Base-by-base conservation (phyloP, 2,329 filamentous ascomycete species). In the Plectosphaerella cucumerina region DNA sequence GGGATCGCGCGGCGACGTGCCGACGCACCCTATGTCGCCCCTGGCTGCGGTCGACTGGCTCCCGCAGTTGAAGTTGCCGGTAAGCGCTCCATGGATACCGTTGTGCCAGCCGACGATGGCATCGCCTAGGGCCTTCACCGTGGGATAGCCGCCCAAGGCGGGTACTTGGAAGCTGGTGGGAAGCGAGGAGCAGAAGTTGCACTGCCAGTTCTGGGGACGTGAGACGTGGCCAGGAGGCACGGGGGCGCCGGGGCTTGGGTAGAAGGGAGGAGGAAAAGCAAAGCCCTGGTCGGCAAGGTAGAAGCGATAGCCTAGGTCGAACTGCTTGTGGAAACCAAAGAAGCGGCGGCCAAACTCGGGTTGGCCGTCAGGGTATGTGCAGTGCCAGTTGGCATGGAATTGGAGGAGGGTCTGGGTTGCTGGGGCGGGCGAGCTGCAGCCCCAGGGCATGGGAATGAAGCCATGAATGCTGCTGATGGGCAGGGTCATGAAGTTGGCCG, bases 321-420 rank as follows among this genome's bases (percentile, higher is more conserved):
- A 44, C n/a, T 44, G 42, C 23, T 44, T 44, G 42, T 44, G 42
- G 42, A 44, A 44, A 17, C 42, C 42, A 17, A 44, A 44, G 42
- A 44, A 44, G 20, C 42, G 42, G 23, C 37, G 23, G 20, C 42
- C 42, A 15, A 44, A 44, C 17, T 44, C 18, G 42, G 8, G 42
- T 8, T 44, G 42, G 6, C 18, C 14, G 42, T 44, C 42, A 10
- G 37, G 37, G 20, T 44, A 22, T 3, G 42, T 44, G 23, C 42
- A 44, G 23, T 44, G 42, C 42, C 42, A 44, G 42, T 44, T 44
- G 20, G 20, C 20, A 17, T 44, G 42, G 17, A 44, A 44, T 5
- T 44, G 20, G 23, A 44, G 42, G 18, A 44, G 20, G 17, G 42
- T 18, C 10, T 44, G 42, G 14, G 42, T 21, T 2, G 12, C 23